Conservation (phyloP, 83 land plant genomes). For the Diphasiastrum complanatum region DNA sequence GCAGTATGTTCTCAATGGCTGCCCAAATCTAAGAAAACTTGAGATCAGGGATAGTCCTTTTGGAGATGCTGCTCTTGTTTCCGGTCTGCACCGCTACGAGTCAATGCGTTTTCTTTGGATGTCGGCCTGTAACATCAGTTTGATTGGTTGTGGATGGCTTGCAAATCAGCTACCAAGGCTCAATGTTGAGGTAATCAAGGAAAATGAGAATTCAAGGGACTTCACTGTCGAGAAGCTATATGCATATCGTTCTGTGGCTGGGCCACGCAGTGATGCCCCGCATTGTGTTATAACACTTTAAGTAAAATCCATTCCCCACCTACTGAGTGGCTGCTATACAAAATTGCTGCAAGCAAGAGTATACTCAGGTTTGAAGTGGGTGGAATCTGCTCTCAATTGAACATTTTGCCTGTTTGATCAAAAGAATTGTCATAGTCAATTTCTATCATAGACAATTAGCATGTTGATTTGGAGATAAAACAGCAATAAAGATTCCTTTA, state of each 20-base stretch:
- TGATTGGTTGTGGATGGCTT: slow-evolving; percentile 45
- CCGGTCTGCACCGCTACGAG: slow-evolving; percentile 35
- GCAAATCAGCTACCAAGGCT: slow-evolving; percentile 54
- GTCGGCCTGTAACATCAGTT: slow-evolving; percentile 64
- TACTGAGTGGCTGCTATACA: no score
- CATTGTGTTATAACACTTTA: slow-evolving; percentile 48
- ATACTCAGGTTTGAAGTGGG: no score
- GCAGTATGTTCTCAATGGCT: slow-evolving; percentile 56
- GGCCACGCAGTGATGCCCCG: slow-evolving; percentile 61
- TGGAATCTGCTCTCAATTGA: no score
- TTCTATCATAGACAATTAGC: no score
- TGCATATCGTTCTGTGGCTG: slow-evolving; percentile 61
- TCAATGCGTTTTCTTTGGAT: slow-evolving; percentile 92
- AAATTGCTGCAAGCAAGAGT: no score
- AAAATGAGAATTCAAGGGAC: slow-evolving; percentile 23
- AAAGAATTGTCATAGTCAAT: no score
- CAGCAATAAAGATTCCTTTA: no score
- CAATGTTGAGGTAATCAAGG: slow-evolving; percentile 67
- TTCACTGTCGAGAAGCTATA: slow-evolving; percentile 67
- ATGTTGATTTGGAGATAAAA: no score
- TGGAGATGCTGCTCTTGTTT: slow-evolving; percentile 54
- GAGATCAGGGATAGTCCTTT: slow-evolving; percentile 78
- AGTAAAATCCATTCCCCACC: no score
- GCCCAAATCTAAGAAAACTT: slow-evolving; percentile 48
- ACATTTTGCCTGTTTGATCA: no score